Conservation (phyloP, 441 rosid species). For the Macaranga tanarius region DNA sequence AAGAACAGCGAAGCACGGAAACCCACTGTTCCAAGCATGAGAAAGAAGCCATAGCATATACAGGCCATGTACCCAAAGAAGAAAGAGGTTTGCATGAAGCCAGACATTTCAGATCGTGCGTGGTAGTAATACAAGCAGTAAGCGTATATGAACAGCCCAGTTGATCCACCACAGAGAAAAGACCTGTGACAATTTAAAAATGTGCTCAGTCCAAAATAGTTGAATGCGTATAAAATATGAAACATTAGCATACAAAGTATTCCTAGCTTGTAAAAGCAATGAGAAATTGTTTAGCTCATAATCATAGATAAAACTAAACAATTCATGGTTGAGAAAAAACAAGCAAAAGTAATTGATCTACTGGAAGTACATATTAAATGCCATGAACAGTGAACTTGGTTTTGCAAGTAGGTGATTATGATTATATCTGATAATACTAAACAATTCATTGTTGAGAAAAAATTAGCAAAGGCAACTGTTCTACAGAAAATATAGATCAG, state of each 20-base stretch:
- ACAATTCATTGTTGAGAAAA: not conserved
- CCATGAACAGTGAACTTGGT: not conserved
- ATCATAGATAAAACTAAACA: not conserved
- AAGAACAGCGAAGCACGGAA: slow-evolving; percentile 50
- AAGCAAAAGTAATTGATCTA: not conserved
- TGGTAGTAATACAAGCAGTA: slow-evolving; percentile 52
- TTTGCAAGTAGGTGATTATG: too few species aligned
- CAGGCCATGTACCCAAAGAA: slow-evolving; percentile 63
- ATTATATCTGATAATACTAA: not conserved
- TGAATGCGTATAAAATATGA: not conserved
- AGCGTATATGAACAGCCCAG: slow-evolving; percentile 46
- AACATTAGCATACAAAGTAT: not conserved
- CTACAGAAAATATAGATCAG: not conserved
- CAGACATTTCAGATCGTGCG: slow-evolving; percentile 54
- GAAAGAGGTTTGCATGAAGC: slow-evolving; percentile 59
- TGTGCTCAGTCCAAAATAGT: not conserved
- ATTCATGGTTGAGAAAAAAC: not conserved
- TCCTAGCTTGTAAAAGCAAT: not conserved
- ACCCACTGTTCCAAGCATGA: slow-evolving; percentile 49
- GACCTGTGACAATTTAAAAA: slow-evolving; percentile 30
- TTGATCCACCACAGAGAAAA: slow-evolving; percentile 53
- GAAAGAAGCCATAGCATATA: slow-evolving; percentile 54
- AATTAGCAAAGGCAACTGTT: not conserved
- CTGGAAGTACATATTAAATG: not conserved
- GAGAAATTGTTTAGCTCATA: not conserved